Conservation (phyloP, 768 basidiomycete genomes). For the Agrocybe chaxingu region DNA sequence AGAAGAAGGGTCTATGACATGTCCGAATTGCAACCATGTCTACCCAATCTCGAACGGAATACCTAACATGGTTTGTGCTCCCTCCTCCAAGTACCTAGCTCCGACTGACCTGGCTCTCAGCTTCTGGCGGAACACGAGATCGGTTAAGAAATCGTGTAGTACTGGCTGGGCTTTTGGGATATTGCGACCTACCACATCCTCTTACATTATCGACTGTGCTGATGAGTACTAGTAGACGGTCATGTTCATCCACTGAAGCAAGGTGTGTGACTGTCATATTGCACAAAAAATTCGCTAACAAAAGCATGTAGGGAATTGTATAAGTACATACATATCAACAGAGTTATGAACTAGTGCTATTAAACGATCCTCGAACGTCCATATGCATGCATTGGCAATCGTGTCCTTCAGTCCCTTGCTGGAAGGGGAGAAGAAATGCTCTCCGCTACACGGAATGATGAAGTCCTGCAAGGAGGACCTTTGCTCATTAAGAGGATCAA, state of each 20-base stretch:
- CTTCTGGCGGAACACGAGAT: conserved; percentile 81
- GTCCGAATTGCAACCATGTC: conserved; percentile 85
- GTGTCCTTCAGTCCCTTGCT: conserved; percentile 40
- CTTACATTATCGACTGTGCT: too few species aligned
- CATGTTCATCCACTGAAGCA: too few species aligned
- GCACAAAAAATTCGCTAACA: too few species aligned
- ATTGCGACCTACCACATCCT: too few species aligned
- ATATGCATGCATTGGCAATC: conserved; percentile 12
- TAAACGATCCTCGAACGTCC: too few species aligned
- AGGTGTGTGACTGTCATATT: too few species aligned
- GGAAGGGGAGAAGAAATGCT: conserved; percentile 52
- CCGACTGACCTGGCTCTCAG: too few species aligned
- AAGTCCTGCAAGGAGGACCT: conserved; percentile 33
- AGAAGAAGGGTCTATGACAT: conserved; percentile 90
- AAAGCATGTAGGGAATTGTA: too few species aligned
- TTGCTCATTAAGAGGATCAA: conserved; percentile 46
- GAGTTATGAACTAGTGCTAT: too few species aligned
- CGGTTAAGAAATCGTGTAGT: conserved; percentile 33
- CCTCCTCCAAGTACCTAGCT: too few species aligned
- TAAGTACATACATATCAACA: too few species aligned
- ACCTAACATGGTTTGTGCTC: conserved; percentile 84
- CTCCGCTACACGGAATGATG: conserved; percentile 45
- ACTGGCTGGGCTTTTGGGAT: background rate
- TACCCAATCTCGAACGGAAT: conserved; percentile 94
- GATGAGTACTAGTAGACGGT: too few species aligned